Evolutionary conservation across 495 filamentous ascomycete species (phyloP).

Genomic region (Aspergillus sclerotioniger): DNA sequence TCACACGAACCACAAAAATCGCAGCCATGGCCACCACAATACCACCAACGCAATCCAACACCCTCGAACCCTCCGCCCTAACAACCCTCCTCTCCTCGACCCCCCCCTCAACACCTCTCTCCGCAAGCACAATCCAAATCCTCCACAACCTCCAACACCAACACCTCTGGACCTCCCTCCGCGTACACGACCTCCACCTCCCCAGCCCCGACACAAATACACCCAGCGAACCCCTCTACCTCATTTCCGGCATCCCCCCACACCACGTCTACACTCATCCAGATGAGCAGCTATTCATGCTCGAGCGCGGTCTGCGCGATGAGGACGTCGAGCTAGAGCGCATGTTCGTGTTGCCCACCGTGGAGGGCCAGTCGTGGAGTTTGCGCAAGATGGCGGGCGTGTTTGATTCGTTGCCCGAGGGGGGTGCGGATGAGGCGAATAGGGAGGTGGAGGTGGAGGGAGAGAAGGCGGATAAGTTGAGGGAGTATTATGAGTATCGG

Average conservation of each 20-base stretch:
- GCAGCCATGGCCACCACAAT: neutral
- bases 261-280: conserved; percentile 86
- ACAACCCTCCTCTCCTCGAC: neutral
- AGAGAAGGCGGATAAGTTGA: conserved; percentile 32
- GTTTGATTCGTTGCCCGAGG: conserved; percentile 68
- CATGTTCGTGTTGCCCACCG: conserved; percentile 86
- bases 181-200: conserved; percentile 48
- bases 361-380: conserved; percentile 80
- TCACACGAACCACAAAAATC: neutral
- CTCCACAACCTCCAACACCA: conserved; percentile 81
- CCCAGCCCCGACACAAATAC: conserved; percentile 15
- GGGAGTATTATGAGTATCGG: conserved; percentile 40
- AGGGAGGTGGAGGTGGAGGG: conserved; percentile 15
- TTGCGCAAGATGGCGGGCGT: conserved; percentile 70
- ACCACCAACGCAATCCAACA: neutral
- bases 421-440: conserved; percentile 13
- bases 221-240: conserved; percentile 49
- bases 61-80: neutral
- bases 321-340: conserved; percentile 54
- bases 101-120: conserved; percentile 26
- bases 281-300: conserved; percentile 80
- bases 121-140: conserved; percentile 63
- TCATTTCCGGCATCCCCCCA: conserved; percentile 88
- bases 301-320: conserved; percentile 54
- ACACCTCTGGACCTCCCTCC: conserved; percentile 77